These are phyloP conservation scores for Russula brevipes DNA, from an alignment of 768 basidiomycete genomes.

Conservation along the genomic window DNA sequence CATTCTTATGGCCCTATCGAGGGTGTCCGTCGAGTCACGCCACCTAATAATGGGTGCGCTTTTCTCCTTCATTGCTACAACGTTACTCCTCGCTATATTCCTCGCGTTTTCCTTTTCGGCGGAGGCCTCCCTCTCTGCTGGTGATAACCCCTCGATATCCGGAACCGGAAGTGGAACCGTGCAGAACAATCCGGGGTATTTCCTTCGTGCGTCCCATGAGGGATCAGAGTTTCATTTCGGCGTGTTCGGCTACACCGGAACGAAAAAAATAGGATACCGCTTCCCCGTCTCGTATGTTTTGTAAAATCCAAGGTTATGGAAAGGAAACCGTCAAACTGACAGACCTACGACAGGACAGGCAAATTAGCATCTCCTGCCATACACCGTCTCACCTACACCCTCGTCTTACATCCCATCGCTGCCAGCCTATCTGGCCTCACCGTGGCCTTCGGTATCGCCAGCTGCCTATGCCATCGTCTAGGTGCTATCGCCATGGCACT, in stretches of 20 bases:
- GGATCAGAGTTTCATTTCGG: slow-evolving; percentile 50
- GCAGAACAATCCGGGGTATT: slow-evolving; percentile 34
- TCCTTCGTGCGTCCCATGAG: slow-evolving; percentile 49
- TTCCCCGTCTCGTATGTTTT: slow-evolving; percentile 46
- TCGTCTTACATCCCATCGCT: slow-evolving; percentile 80
- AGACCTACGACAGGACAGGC: slow-evolving; percentile 35
- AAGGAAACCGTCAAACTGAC: background rate
- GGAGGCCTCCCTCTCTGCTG: no score
- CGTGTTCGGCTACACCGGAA: slow-evolving; percentile 72
- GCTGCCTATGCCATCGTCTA: slow-evolving; percentile 54
- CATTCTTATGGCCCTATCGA: no score
- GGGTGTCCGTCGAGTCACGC: no score
- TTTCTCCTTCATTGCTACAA: no score
- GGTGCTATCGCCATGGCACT: slow-evolving; percentile 79
- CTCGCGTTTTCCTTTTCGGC: no score
- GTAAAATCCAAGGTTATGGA: background rate
- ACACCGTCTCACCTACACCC: slow-evolving; percentile 63
- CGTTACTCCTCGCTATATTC: no score
- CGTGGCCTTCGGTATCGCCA: slow-evolving; percentile 63
- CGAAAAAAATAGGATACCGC: slow-evolving; percentile 57
- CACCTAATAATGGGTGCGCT: no score
- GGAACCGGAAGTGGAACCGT: no score
- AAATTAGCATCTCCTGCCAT: slow-evolving; percentile 49
- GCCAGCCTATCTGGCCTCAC: slow-evolving; percentile 63
- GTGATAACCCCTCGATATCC: no score